Conservation (phyloP, 2,329 filamentous ascomycete species). For the Fusarium pininemorale region DNA sequence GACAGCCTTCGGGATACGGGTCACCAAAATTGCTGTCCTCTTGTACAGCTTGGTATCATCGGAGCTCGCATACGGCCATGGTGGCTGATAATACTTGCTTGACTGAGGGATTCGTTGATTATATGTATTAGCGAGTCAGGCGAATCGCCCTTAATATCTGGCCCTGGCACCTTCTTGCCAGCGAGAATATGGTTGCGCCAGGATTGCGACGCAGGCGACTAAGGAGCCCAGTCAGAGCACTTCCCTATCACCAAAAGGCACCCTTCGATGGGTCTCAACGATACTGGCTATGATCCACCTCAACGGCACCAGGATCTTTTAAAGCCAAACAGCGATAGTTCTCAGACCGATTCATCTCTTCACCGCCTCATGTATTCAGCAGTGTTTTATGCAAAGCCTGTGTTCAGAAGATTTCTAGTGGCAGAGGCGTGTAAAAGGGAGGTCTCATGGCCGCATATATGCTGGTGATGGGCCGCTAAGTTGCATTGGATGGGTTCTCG, state of each 20-base stretch:
- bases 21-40: slow-evolving; percentile 17
- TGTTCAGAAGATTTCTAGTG: slow-evolving; percentile 32
- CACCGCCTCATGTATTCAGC: slow-evolving; percentile 41
- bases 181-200: slow-evolving; percentile 13
- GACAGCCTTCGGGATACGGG: slow-evolving; percentile 28
- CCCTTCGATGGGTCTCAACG: slow-evolving; percentile 29
- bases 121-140: slow-evolving; percentile 6
- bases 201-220: slow-evolving; percentile 12
- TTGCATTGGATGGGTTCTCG: slow-evolving; percentile 41
- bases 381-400: slow-evolving; percentile 36
- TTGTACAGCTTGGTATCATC: slow-evolving; percentile 7
- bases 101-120: neutral
- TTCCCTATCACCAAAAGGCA: slow-evolving; percentile 20
- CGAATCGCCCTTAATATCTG: slow-evolving; percentile 4
- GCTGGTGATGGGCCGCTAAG: slow-evolving; percentile 40
- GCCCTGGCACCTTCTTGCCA: neutral
- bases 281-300: slow-evolving; percentile 35
- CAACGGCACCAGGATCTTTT: slow-evolving; percentile 25
- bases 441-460: slow-evolving; percentile 37
- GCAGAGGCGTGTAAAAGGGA: slow-evolving; percentile 34
- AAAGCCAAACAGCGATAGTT: slow-evolving; percentile 37
- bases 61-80: neutral
- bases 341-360: slow-evolving; percentile 37
- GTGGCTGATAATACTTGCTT: neutral
- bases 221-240: slow-evolving; percentile 21